Evolutionary conservation across 2,329 filamentous ascomycete genomes (phyloP).

Genomic region (Pestalotiopsis sp.): DNA sequence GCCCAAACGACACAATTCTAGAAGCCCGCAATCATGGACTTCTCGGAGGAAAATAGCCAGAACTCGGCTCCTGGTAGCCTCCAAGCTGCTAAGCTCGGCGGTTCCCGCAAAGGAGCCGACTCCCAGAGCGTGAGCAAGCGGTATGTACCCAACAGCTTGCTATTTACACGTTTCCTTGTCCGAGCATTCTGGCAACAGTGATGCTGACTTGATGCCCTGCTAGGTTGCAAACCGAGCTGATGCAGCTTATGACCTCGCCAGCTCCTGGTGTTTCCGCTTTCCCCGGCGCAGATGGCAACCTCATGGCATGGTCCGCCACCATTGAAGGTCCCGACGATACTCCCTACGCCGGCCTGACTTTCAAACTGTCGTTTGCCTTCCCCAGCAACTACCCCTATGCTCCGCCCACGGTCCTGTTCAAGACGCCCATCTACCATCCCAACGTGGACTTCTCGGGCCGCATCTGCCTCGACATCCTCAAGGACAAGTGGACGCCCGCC

Average conservation of each 20-base stretch:
- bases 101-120: constrained; percentile 60
- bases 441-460: constrained; percentile 97
- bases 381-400: constrained; percentile 92
- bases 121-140: constrained; percentile 61
- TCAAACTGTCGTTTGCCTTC: constrained; percentile 93
- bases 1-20: neutral
- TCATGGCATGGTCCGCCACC: constrained; percentile 91
- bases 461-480: constrained; percentile 96
- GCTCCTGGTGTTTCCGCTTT: constrained; percentile 95
- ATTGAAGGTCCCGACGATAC: constrained; percentile 91
- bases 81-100: constrained; percentile 63
- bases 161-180: neutral
- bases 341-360: constrained; percentile 82
- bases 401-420: constrained; percentile 90
- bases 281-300: constrained; percentile 84
- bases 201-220: neutral
- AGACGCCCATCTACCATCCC: constrained; percentile 98
- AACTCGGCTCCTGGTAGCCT: constrained; percentile 66
- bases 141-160: constrained; percentile 1
- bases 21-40: constrained; percentile 45
- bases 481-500: constrained; percentile 98
- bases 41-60: constrained; percentile 63
- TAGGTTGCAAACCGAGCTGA: constrained; percentile 94
- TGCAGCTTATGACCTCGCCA: constrained; percentile 96
- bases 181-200: neutral